phyloP scores from a whole-genome alignment of 164 flowering plant genomes.

The Warburgia ugandensis region DNA sequence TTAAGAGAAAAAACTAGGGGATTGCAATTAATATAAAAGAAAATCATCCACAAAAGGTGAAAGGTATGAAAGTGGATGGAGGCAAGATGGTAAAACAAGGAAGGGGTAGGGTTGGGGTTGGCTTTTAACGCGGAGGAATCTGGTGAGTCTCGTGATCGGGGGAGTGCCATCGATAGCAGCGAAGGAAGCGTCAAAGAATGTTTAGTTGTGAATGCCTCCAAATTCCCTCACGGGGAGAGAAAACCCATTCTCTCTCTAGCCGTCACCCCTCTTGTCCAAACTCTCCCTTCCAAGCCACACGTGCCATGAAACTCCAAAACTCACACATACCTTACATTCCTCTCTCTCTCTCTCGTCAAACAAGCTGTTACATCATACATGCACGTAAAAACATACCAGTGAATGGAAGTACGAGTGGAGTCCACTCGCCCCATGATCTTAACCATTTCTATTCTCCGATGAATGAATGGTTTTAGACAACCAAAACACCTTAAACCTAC shows the following conservation, averaged over 20 bases:
- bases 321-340: background rate
- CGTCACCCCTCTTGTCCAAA: slow-evolving; percentile 6
- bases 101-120: background rate
- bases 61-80: background rate
- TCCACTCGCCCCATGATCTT: too few relatives aligned
- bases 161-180: slow-evolving; percentile 51
- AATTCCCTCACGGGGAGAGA: slow-evolving; percentile 55
- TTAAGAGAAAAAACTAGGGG: too few relatives aligned
- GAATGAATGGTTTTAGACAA: too few relatives aligned
- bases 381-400: too few relatives aligned
- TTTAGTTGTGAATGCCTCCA: slow-evolving; percentile 24
- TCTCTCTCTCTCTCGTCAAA: background rate
- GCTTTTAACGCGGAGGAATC: slow-evolving; percentile 13
- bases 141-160: slow-evolving; percentile 30
- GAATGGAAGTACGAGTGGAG: too few relatives aligned
- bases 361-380: too few relatives aligned
- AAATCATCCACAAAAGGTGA: too few relatives aligned
- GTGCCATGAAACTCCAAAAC: slow-evolving; percentile 20
- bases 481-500: too few relatives aligned
- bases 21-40: too few relatives aligned
- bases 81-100: background rate
- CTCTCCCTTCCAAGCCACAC: slow-evolving; percentile 29
- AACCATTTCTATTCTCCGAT: too few relatives aligned
- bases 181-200: slow-evolving; percentile 28
- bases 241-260: slow-evolving; percentile 13